Base-by-base conservation (phyloP, 371 early-diverging fungal species). In the Mucor piriformis region DNA sequence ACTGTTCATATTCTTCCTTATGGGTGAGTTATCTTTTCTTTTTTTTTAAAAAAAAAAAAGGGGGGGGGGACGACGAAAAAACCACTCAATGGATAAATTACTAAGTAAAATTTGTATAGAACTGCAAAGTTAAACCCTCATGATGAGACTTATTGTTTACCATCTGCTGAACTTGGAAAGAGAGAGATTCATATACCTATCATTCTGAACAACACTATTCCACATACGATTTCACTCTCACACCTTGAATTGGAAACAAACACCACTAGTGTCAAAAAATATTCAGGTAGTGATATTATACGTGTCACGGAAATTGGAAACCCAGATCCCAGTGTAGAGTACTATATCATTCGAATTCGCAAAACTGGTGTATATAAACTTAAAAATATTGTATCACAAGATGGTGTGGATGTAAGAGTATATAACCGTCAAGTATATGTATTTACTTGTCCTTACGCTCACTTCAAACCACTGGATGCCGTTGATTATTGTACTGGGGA, bases 1-100 rank as follows among this genome's bases (percentile, higher is more conserved):
- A 78, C 78, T 2, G 72, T 81, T 10, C 76, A 74, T 57, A 76
- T 81, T 35, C 65, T 81, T 50, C 81, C 81, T 33, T 74, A 74
- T 34, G 77, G 81, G 81, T 81, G 63, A 63, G 54, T 18, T 16
- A 11, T 18, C 20, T 29, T 20, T 50, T 5, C n/a, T n/a, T n/a
- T n/a, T n/a, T n/a, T n/a, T n/a, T n/a, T n/a, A n/a, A n/a, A n/a
- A n/a, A n/a, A n/a, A n/a, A n/a, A n/a, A n/a, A n/a, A n/a, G n/a
- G n/a, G n/a, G n/a, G n/a, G n/a, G n/a, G n/a, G n/a, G n/a, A n/a
- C n/a, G n/a, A n/a, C n/a, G n/a, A n/a, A 32, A 38, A 23, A 29
- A 50, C 6, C 5, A 8, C 18, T 8, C n/a, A n/a, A n/a, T n/a
- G n/a, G n/a, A n/a, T 7, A 35, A 10, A 21, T 8, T 10, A 6